Conservation (phyloP, 345 rosid genomes). For the Pelargonium nanum region DNA sequence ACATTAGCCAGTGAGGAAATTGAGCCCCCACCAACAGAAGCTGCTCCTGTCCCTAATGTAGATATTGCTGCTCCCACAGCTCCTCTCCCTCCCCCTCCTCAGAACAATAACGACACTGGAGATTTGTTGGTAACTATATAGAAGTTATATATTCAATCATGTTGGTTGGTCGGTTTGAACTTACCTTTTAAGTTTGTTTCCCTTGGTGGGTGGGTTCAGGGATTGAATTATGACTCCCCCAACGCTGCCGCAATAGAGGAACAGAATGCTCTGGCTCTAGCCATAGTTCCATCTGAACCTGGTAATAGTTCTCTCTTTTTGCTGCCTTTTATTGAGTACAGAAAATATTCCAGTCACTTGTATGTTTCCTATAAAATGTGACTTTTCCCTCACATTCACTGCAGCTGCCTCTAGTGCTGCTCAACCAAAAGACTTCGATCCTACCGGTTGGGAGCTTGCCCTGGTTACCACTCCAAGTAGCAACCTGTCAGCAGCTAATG, state of each 20-base stretch:
- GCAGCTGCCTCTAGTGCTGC: slow-evolving; percentile 39
- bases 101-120: slow-evolving; percentile 48
- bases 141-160: neutral
- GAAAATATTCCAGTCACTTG: neutral
- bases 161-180: neutral
- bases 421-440: slow-evolving; percentile 60
- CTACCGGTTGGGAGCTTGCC: slow-evolving; percentile 95
- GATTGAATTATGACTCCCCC: slow-evolving; percentile 40
- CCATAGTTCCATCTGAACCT: slow-evolving; percentile 63
- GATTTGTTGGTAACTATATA: slow-evolving; percentile 58
- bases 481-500: slow-evolving; percentile 63
- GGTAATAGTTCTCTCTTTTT: slow-evolving; percentile 19
- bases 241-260: slow-evolving; percentile 74
- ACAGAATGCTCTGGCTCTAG: slow-evolving; percentile 84
- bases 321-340: neutral
- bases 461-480: slow-evolving; percentile 67
- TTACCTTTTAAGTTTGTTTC: neutral
- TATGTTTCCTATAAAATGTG: slow-evolving; percentile 2
- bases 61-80: slow-evolving; percentile 30
- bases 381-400: slow-evolving; percentile 37
- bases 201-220: slow-evolving; percentile 32
- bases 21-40: slow-evolving; percentile 45
- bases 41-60: slow-evolving; percentile 26
- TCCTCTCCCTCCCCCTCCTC: slow-evolving; percentile 43
- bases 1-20: slow-evolving; percentile 44